phyloP scores from a whole-genome alignment of 163 green algal species.

The Scenedesmus sp. region DNA sequence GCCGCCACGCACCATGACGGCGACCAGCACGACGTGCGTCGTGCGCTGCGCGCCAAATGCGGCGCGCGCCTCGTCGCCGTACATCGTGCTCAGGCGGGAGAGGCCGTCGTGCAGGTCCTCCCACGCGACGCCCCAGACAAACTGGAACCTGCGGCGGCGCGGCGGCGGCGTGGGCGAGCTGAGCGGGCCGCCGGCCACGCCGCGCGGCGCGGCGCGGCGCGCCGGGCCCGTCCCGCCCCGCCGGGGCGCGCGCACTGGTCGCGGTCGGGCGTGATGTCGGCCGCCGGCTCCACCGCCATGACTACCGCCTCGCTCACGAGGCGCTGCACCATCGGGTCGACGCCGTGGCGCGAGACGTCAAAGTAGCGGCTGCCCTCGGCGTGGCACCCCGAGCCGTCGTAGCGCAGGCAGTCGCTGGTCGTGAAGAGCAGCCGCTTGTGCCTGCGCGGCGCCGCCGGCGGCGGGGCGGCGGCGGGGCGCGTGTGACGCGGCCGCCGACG shows the following conservation, averaged over 20 bases:
- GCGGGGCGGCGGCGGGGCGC: too few relatives aligned
- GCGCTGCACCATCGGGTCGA: constrained; percentile 58
- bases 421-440: constrained; percentile 44
- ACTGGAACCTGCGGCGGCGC: constrained; percentile 35
- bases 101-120: constrained; percentile 48
- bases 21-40: constrained; percentile 23
- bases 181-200: too few relatives aligned
- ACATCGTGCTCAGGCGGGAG: constrained; percentile 7
- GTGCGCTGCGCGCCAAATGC: not conserved
- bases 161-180: not conserved
- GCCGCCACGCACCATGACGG: constrained; percentile 33
- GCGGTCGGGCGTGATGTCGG: constrained; percentile 15
- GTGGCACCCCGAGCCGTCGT: constrained; percentile 15
- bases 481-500: too few relatives aligned
- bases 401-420: constrained; percentile 25
- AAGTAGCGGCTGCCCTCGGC: constrained; percentile 26
- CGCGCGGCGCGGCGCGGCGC: too few relatives aligned
- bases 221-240: too few relatives aligned
- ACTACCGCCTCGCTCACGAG: constrained; percentile 42
- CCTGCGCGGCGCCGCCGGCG: not conserved
- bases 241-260: not conserved
- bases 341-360: constrained; percentile 27
- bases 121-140: constrained; percentile 40
- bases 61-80: not conserved
- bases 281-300: constrained; percentile 30